Evolutionary conservation across 352 stramenopile species (phyloP).

Genomic region (Discostella stelligera): DNA sequence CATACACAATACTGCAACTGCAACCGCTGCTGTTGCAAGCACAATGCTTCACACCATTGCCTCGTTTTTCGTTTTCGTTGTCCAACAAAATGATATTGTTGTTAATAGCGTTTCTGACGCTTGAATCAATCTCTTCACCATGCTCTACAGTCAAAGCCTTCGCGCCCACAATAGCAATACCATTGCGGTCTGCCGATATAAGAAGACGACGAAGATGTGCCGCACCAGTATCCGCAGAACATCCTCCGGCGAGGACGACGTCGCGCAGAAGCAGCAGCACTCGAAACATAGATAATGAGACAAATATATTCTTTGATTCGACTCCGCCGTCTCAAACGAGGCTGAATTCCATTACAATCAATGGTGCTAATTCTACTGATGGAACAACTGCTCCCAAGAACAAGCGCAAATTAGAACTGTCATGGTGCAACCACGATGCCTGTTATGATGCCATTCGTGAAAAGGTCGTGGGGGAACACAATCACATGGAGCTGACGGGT

Average conservation of each 20-base stretch:
- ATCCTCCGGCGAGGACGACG: background rate
- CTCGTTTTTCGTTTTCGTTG: background rate
- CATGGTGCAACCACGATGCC: conserved; percentile 62
- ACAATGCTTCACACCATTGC: background rate
- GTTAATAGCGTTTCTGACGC: background rate
- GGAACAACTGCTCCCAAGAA: background rate
- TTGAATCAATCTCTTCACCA: background rate
- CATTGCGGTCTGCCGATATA: background rate
- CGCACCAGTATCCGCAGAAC: background rate
- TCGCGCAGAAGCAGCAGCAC: background rate
- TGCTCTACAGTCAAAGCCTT: background rate
- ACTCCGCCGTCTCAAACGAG: background rate
- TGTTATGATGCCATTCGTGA: conserved; percentile 63
- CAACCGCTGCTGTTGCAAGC: background rate
- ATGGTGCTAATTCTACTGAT: background rate
- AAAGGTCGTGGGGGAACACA: conserved; percentile 63
- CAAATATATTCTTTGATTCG: background rate
- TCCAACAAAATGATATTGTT: background rate
- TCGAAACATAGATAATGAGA: background rate
- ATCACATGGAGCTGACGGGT: conserved; percentile 70
- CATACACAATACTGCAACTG: background rate
- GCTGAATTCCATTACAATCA: background rate
- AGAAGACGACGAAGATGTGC: background rate
- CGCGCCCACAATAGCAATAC: background rate
- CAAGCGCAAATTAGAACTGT: conserved; percentile 63